Evolutionary conservation across 108 stramenopile genomes (phyloP).

Genomic region (Aurantiochytrium sp.): DNA sequence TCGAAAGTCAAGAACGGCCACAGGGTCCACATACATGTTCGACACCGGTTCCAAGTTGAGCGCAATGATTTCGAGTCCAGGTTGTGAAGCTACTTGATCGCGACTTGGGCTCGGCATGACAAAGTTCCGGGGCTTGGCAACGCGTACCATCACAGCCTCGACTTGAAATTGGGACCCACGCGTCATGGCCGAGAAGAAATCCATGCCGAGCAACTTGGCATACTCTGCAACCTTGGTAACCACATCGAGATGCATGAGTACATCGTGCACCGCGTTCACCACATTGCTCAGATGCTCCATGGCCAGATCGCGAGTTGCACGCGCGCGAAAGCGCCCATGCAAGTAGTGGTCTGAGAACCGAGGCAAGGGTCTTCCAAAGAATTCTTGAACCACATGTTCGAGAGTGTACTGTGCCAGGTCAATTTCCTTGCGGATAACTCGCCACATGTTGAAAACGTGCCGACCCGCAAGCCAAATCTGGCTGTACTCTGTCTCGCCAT

Average conservation of each 20-base stretch:
- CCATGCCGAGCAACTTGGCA: conserved; percentile 49
- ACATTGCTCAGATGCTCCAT: conserved; percentile 22
- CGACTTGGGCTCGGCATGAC: not conserved
- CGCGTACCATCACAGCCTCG: conserved; percentile 49
- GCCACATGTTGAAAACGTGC: conserved; percentile 44
- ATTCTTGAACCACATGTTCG: not conserved
- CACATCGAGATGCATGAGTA: conserved; percentile 44
- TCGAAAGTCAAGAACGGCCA: conserved; percentile 92
- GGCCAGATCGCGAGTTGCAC: conserved; percentile 15
- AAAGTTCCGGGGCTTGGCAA: conserved; percentile 33
- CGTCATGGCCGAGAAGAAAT: conserved; percentile 41
- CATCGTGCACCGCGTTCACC: not conserved
- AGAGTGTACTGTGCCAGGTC: conserved; percentile 37
- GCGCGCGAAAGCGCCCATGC: conserved; percentile 24
- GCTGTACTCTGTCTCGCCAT: conserved; percentile 24
- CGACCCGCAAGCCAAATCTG: conserved; percentile 38
- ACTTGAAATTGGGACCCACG: conserved; percentile 55
- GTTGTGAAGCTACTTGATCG: conserved; percentile 38
- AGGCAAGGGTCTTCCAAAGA: not conserved
- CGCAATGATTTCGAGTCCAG: conserved; percentile 46
- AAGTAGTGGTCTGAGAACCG: conserved; percentile 20
- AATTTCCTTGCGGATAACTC: conserved; percentile 40
- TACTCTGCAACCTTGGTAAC: conserved; percentile 35
- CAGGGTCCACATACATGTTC: conserved; percentile 79
- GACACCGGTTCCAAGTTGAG: conserved; percentile 70